A percentile compares a stretch with the other conserved stretches of the same genome.
phyloP scores from a whole-genome alignment of 208 protist genomes.

The Tritrichomonas foetus region DNA sequence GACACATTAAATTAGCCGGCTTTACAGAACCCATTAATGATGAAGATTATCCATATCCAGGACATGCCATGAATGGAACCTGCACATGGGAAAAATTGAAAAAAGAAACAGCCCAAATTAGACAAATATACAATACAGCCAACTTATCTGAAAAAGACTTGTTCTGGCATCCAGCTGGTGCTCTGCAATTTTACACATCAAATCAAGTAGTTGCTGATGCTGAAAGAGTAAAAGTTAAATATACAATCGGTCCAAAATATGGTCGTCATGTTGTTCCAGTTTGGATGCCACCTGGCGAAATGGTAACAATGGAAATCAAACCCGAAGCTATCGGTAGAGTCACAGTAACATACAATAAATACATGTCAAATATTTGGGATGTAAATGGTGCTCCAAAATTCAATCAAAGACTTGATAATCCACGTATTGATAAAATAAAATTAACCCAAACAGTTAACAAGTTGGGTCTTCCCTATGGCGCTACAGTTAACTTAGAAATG shows the following conservation, averaged over 20 bases:
- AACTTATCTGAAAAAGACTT: background rate
- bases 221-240: background rate
- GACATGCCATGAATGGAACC: background rate
- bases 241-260: background rate
- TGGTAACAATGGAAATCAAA: slow-evolving; percentile 5
- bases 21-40: background rate
- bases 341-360: too few species aligned
- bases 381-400: too few species aligned
- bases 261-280: too few species aligned
- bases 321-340: too few species aligned
- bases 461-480: too few species aligned
- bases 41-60: slow-evolving; percentile 10
- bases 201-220: background rate
- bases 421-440: too few species aligned
- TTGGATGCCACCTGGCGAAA: background rate
- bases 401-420: too few species aligned
- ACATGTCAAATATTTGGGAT: too few species aligned
- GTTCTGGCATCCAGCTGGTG: background rate
- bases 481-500: too few species aligned
- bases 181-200: background rate
- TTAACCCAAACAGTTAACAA: too few species aligned
- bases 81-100: background rate
- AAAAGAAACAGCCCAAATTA: background rate
- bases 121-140: background rate
- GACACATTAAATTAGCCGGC: background rate